These are phyloP conservation scores for Coemansia sp. DNA, from an alignment of 192 early-diverging fungal genomes.

Conservation along the genomic window DNA sequence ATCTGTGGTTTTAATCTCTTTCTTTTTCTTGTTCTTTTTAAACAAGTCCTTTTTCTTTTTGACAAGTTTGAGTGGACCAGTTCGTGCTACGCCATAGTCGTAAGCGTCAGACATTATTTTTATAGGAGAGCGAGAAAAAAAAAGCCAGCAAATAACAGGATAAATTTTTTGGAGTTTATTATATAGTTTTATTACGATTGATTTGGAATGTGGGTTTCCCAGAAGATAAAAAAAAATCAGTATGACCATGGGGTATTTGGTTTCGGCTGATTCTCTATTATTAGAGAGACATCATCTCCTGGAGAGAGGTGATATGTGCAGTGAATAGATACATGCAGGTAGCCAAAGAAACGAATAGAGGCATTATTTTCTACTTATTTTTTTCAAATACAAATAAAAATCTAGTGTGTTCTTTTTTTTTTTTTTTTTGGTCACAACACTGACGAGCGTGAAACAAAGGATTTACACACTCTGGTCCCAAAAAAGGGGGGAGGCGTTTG, in stretches of 20 bases:
- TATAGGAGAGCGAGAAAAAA: background rate
- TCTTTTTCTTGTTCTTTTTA: slow-evolving; percentile 23
- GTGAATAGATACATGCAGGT: background rate
- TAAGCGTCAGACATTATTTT: slow-evolving; percentile 37
- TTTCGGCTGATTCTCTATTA: background rate
- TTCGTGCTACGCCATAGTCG: slow-evolving; percentile 44
- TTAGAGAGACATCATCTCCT: background rate
- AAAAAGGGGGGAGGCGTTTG: background rate
- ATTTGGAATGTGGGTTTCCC: background rate
- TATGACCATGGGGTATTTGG: background rate
- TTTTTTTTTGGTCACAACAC: background rate
- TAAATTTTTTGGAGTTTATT: background rate
- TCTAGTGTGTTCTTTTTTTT: background rate
- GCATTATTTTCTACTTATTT: background rate
- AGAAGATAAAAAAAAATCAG: background rate
- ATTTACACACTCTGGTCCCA: slow-evolving; percentile 3
- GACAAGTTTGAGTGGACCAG: slow-evolving; percentile 32
- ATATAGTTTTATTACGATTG: background rate
- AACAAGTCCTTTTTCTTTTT: slow-evolving; percentile 29
- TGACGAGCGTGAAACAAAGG: background rate
- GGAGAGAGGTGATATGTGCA: too few species aligned
- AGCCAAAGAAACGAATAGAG: background rate
- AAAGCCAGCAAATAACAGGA: too few species aligned
- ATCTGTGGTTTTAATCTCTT: background rate
- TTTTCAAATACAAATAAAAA: background rate